Evolutionary conservation across 129 eudicot genomes (phyloP), one percentile per base, ranked within the genome.

Genomic region (Solidago caesia): DNA sequence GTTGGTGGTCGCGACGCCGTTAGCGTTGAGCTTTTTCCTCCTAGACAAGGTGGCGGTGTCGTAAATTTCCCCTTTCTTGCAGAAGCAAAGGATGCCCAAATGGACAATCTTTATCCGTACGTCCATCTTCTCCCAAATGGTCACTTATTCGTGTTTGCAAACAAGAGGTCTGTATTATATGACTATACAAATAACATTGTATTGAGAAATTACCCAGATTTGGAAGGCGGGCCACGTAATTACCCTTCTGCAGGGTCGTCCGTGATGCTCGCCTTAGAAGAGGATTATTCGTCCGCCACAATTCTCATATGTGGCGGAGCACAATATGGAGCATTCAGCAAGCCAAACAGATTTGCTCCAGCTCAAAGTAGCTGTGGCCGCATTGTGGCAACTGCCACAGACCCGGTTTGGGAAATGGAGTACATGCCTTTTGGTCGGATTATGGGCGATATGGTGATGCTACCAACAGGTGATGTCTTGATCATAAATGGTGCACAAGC

Each of bases 401-500:
- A 85, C 70, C 84, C 93, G 16, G 84, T 84, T 78, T 92, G 96
- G 96, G 91, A 87, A 66, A 83, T 85, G 97, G 96, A 92, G 83
- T 84, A 87, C 4, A 92, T 92, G 96, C 92, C 97, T 1, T 72
- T 92, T 64, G 88, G 74, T 6, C 76, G 93, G 77, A 85, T 89
- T 53, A 92, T 89, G 97, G 97, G 97, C 11, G 97, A 92, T 29
- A 92, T 85, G 97, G 93, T 89, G n/a, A 84, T 92, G 83, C 79
- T 92, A 8, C 96, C 96, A 0, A 84, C 85, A 0, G 93, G 96
- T 4, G 91, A 89, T 1, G 84, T 92, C 27, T 45, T 89, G 67
- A 84, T 92, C 53, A 82, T 92, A 21, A 92, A 87, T 43, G 97
- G 97, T 1, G 97, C 96, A 13, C 89, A 89, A 61, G 84, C 82